Percentiles rank a stretch among this genome's conserved stretches.
These are phyloP conservation scores for Adansonia digitata DNA, from an alignment of 345 rosid species.

Conservation along the genomic window DNA sequence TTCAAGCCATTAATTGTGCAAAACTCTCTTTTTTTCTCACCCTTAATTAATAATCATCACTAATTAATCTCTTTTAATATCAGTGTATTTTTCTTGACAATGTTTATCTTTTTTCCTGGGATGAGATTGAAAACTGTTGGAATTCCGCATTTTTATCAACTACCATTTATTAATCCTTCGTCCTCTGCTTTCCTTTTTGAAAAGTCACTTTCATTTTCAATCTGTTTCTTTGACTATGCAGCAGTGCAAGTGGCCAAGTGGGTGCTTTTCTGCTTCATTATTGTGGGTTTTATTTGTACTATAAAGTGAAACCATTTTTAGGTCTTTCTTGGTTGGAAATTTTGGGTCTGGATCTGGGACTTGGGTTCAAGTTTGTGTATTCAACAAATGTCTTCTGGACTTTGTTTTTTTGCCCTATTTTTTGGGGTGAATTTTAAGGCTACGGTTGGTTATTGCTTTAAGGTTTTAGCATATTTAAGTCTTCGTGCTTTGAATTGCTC, in stretches of 20 bases:
- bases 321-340: background rate
- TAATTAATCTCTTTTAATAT: background rate
- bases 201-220: background rate
- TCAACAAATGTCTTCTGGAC: background rate
- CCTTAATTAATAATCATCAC: background rate
- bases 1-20: background rate
- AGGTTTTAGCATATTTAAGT: background rate
- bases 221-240: background rate
- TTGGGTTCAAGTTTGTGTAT: background rate
- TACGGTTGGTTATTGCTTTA: background rate
- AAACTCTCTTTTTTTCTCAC: no score
- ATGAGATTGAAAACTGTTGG: background rate
- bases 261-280: background rate
- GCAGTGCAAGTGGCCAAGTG: background rate
- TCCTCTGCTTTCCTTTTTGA: background rate
- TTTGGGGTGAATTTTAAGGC: background rate
- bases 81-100: background rate
- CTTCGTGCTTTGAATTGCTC: background rate
- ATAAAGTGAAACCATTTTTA: background rate
- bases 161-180: background rate
- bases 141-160: background rate
- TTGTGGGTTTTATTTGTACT: background rate
- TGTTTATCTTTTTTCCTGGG: background rate
- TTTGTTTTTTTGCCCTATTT: background rate
- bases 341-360: conserved; percentile 20